Evolutionary conservation across 331 rosid genomes (phyloP).

Genomic region (Pyrus hybrid): DNA sequence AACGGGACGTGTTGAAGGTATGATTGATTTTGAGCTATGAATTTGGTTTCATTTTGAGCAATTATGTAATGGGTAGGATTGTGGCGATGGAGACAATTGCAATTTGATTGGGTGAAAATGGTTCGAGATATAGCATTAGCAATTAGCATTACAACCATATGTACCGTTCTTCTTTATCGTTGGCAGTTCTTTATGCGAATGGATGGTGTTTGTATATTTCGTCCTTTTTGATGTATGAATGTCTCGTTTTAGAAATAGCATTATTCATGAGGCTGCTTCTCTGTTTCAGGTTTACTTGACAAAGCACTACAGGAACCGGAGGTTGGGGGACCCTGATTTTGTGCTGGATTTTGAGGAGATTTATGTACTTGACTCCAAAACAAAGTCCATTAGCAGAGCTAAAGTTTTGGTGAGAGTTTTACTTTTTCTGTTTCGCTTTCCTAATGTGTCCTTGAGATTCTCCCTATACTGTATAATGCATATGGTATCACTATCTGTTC

Average conservation of each 20-base stretch:
- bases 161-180: neutral
- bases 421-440: neutral
- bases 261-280: constrained; percentile 16
- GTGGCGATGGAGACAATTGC: neutral
- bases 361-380: constrained; percentile 75
- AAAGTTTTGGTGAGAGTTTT: constrained; percentile 58
- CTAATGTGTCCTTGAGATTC: neutral
- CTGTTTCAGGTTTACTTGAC: constrained; percentile 72
- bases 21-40: neutral
- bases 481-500: neutral
- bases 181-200: neutral
- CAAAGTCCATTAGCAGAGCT: constrained; percentile 86
- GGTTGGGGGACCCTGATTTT: constrained; percentile 72
- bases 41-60: neutral
- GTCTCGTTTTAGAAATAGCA: neutral
- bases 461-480: neutral
- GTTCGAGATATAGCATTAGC: neutral
- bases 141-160: neutral
- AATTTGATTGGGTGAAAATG: neutral
- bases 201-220: neutral
- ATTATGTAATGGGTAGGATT: neutral
- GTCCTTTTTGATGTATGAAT: neutral
- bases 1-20: constrained; percentile 78
- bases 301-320: constrained; percentile 79
- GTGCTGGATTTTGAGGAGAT: constrained; percentile 93